Percentiles rank a stretch among this genome's conserved stretches.
These are phyloP conservation scores for Aureobasidium sp. DNA, from an alignment of 2,329 filamentous ascomycete species.

Conservation along the genomic window DNA sequence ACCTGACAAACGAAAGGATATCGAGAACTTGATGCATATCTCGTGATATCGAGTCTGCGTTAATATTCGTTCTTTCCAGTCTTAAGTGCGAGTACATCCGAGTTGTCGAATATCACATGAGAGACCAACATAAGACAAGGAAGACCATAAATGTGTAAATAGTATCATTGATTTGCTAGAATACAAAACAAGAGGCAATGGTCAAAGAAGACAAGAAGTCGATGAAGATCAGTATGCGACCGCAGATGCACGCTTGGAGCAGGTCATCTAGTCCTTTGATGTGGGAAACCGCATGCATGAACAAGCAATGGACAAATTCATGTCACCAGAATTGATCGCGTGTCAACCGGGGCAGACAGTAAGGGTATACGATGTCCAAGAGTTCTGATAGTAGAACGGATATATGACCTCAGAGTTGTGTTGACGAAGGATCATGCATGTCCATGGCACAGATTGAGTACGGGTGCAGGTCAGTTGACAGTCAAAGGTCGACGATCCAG, in stretches of 20 bases:
- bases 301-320: not conserved
- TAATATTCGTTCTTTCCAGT: too few species aligned
- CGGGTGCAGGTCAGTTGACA: not conserved
- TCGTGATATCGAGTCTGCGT: too few species aligned
- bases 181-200: not conserved
- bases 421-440: not conserved
- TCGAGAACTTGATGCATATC: too few species aligned
- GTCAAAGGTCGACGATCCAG: not conserved
- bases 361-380: not conserved
- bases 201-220: not conserved
- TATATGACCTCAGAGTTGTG: not conserved
- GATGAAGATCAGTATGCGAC: not conserved
- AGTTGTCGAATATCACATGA: not conserved
- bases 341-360: not conserved
- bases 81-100: too few species aligned
- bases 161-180: not conserved
- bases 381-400: not conserved
- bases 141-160: not conserved
- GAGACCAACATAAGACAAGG: not conserved
- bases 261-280: not conserved
- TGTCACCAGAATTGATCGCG: not conserved
- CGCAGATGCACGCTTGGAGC: not conserved
- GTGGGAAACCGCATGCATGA: not conserved
- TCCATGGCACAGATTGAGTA: not conserved
- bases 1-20: too few species aligned